Conservation (phyloP, 345 rosid species). For the thale cress (Arabidopsis thaliana) region TAIR10.1 NC_003074.8:18852501-18853000, state of each 20-base stretch:
- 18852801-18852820: conserved; percentile 46
- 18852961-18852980: conserved; percentile 51
- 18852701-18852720: not conserved
- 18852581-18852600: conserved; percentile 65
- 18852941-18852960: not conserved
- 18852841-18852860: conserved; percentile 64
- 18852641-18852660: not conserved
- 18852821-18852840: conserved; percentile 49
- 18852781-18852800: conserved; percentile 63
- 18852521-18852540: conserved; percentile 51
- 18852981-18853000: conserved; percentile 53
- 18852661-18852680: not conserved
- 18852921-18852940: too few relatives aligned
- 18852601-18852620: conserved; percentile 48
- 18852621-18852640: not conserved
- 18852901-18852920: not conserved
- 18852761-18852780: conserved; percentile 50
- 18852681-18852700: not conserved
- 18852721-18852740: conserved; percentile 20
- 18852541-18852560: conserved; percentile 56
- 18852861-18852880: conserved; percentile 31
- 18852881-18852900: not conserved
- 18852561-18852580: conserved; percentile 64
- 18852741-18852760: conserved; percentile 63
- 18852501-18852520: conserved; percentile 51